These are phyloP conservation scores for Tetrapisispora namnaoensis DNA, from an alignment of 805 yeast genomes.

Conservation along the genomic window DNA sequence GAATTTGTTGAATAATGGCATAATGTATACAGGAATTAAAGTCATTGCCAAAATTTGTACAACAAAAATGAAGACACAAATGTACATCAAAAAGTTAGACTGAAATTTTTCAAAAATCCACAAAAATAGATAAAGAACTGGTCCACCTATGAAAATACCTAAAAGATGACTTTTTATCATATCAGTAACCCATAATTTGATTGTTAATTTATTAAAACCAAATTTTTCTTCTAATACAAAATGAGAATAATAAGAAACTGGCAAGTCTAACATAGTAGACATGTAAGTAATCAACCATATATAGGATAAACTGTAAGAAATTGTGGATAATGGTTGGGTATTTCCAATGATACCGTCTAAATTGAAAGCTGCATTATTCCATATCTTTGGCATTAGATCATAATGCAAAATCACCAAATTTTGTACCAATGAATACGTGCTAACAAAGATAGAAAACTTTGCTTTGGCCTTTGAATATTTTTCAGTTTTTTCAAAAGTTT, in stretches of 20 bases:
- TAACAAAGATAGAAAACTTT: slow-evolving; percentile 50
- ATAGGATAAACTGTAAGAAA: slow-evolving; percentile 65
- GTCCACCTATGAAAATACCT: slow-evolving; percentile 53
- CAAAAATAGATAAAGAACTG: slow-evolving; percentile 63
- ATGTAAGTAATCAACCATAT: slow-evolving; percentile 41
- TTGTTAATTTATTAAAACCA: slow-evolving; percentile 86
- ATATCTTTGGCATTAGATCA: slow-evolving; percentile 55
- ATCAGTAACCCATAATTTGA: slow-evolving; percentile 64
- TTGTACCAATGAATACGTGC: slow-evolving; percentile 42
- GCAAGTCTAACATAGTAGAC: slow-evolving; percentile 49
- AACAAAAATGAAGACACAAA: slow-evolving; percentile 58
- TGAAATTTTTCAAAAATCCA: slow-evolving; percentile 76
- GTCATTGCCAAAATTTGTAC: slow-evolving; percentile 70
- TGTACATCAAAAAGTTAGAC: slow-evolving; percentile 69
- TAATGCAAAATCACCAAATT: slow-evolving; percentile 48
- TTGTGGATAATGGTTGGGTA: slow-evolving; percentile 38
- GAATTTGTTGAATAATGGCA: slow-evolving; percentile 86
- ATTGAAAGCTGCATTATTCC: slow-evolving; percentile 28
- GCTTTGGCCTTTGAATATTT: slow-evolving; percentile 73
- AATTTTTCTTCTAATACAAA: slow-evolving; percentile 86
- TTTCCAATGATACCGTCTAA: not conserved
- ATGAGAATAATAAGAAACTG: slow-evolving; percentile 63
- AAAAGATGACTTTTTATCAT: slow-evolving; percentile 50
- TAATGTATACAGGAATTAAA: slow-evolving; percentile 73
- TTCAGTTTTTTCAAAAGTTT: slow-evolving; percentile 68